Conservation (phyloP, 352 stramenopile genomes). For the Phytophthora fragariae region DNA sequence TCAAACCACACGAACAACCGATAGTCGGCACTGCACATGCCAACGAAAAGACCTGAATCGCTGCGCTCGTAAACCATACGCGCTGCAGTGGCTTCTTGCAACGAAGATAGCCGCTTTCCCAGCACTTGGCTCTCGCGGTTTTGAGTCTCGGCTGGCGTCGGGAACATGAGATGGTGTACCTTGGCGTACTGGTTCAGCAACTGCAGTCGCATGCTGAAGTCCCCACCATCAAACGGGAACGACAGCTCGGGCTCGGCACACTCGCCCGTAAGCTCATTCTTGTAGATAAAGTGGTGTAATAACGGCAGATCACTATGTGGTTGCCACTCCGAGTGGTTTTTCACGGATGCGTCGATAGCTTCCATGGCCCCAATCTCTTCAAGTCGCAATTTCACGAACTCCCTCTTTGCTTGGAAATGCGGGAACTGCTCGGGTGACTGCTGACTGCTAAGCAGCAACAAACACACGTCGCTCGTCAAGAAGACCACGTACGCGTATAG, state of each 20-base stretch:
- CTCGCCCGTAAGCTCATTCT: conserved; percentile 72
- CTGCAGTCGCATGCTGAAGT: conserved; percentile 42
- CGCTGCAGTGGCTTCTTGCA: conserved; percentile 46
- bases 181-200: conserved; percentile 66
- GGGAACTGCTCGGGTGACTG: conserved; percentile 77
- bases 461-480: conserved; percentile 56
- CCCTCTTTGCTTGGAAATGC: conserved; percentile 70
- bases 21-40: conserved; percentile 60
- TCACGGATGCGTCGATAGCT: conserved; percentile 50
- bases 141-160: conserved; percentile 16
- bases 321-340: conserved; percentile 45
- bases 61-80: conserved; percentile 65
- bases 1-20: conserved; percentile 69
- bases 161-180: conserved; percentile 64
- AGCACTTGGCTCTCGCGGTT: conserved; percentile 52
- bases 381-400: conserved; percentile 52
- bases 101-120: conserved; percentile 48
- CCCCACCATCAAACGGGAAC: conserved; percentile 55
- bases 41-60: conserved; percentile 56
- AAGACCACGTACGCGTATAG: conserved; percentile 82
- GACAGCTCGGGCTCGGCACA: conserved; percentile 51
- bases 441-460: conserved; percentile 75
- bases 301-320: conserved; percentile 64
- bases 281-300: conserved; percentile 75
- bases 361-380: conserved; percentile 47